These are phyloP conservation scores for Ceratobasidium sp. DNA, from an alignment of 1,284 basidiomycete genomes.

Conservation along the genomic window DNA sequence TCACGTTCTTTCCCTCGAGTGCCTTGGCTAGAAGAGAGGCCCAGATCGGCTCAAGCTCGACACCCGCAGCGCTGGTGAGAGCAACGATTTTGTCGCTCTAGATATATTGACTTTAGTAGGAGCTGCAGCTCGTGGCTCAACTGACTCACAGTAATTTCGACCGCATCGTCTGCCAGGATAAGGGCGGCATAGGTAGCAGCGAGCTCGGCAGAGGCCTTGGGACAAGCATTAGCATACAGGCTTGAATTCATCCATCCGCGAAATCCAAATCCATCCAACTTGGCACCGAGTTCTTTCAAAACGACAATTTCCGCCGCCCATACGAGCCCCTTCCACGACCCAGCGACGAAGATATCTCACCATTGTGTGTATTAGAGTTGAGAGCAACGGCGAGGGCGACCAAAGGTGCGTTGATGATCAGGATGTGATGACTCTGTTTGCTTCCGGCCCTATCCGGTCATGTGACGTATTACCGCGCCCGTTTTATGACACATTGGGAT, in stretches of 20 bases:
- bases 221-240: neutral
- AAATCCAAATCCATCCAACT: no score
- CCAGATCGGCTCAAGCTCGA: slow-evolving; percentile 98
- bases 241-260: slow-evolving; percentile 6
- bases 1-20: slow-evolving; percentile 96
- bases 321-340: no score
- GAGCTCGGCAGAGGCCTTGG: slow-evolving; percentile 71
- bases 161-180: slow-evolving; percentile 94
- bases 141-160: slow-evolving; percentile 95
- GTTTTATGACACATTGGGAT: no score
- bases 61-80: slow-evolving; percentile 80
- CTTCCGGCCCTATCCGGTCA: slow-evolving; percentile 5
- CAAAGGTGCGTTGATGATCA: slow-evolving; percentile 20
- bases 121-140: neutral
- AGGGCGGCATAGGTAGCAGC: slow-evolving; percentile 91
- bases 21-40: slow-evolving; percentile 95
- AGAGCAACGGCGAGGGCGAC: slow-evolving; percentile 14
- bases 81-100: slow-evolving; percentile 91
- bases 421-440: slow-evolving; percentile 4
- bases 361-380: slow-evolving; percentile 24
- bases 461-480: slow-evolving; percentile 15
- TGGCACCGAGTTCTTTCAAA: no score
- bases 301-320: no score
- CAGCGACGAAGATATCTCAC: slow-evolving; percentile 2
- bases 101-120: neutral